Base-by-base conservation (phyloP, 768 basidiomycete genomes). In the Lentinula sp. region DNA sequence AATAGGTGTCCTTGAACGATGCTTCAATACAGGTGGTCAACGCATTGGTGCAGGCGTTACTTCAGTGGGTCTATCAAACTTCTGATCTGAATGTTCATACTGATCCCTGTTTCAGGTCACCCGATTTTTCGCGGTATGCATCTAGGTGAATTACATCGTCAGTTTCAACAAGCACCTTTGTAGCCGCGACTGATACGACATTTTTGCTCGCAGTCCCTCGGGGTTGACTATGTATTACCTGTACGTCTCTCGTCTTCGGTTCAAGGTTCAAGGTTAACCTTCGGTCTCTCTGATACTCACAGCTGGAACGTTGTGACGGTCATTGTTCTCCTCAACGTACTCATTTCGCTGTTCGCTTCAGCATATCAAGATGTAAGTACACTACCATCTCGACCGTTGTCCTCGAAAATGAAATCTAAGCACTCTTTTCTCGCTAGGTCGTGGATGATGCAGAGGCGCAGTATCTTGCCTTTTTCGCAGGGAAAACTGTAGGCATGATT, bases 271-370 rank as follows among this genome's bases (percentile, higher is more conserved):
- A 32, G 15, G 39, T 15, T 4, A 28, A 21, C 43, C 55, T 55
- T 21, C 67, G 18, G 50, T 50, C 35, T 37, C 11, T 53, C 51
- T 50, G 23, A 18, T 13, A 48, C 40, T 16, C 49, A 32, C 13
- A 89, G 88, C 48, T 95, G 93, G 93, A 93, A 88, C 73, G 82
- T 92, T 58, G 81, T 86, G 21, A 88, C 91, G 2, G 89, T 85
- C 16, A 81, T 97, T 54, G 83, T 98, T 58, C 80, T 97, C 54
- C 83, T 97, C 70, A 98, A 98, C 70, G 86, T 98, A 69, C 80
- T 98, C 68, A 94, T 98, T 66, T 97, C 95, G n/a, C 75, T 98
- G 66, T 97, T 97, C 71, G 87, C 94, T 16, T 92, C 93, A 54
- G 93, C 94, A 0, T 96, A 96, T 68, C 84, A 87, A 10, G 94